Conservation (phyloP, 2,329 filamentous ascomycete species). For the Sporothrix luriei region DNA sequence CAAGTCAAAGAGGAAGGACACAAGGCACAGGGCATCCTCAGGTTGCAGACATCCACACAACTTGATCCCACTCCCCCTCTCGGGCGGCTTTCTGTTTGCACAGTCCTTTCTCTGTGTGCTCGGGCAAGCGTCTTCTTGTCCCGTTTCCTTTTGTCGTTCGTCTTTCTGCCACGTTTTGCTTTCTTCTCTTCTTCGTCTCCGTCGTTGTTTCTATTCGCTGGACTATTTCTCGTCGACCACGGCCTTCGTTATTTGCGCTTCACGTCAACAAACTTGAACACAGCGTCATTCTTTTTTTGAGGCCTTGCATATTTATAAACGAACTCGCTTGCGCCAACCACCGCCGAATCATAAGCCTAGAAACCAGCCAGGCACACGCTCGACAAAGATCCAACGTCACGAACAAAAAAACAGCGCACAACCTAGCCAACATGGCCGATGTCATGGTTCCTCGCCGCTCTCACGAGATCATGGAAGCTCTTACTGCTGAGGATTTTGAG, state of each 20-base stretch:
- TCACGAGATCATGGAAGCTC: slow-evolving; percentile 33
- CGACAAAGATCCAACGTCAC: background rate
- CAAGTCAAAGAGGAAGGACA: background rate
- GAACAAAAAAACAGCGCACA: slow-evolving; percentile 9
- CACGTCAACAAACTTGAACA: background rate
- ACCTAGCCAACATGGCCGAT: slow-evolving; percentile 25
- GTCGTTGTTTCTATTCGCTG: background rate
- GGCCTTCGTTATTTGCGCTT: slow-evolving; percentile 4
- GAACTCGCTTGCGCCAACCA: slow-evolving; percentile 14
- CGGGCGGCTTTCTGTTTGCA: slow-evolving; percentile 17
- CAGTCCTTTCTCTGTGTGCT: slow-evolving; percentile 4
- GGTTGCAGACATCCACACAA: slow-evolving; percentile 14
- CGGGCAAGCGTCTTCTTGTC: slow-evolving; percentile 1
- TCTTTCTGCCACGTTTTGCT: background rate
- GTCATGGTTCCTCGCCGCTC: slow-evolving; percentile 30
- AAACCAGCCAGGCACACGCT: background rate
- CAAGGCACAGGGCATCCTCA: background rate
- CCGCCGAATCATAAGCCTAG: slow-evolving; percentile 1
- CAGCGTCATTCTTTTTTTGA: background rate
- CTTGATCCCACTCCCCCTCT: slow-evolving; percentile 15
- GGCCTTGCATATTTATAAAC: slow-evolving; percentile 16
- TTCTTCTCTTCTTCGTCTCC: background rate
- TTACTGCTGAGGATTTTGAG: slow-evolving; percentile 62
- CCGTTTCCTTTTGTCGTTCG: background rate
- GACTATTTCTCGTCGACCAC: slow-evolving; percentile 1